A percentile compares a stretch with the other conserved stretches of the same genome.
These are phyloP conservation scores for Yamadazyma mexicana DNA, from an alignment of 1,139 yeast genomes.

Conservation along the genomic window DNA sequence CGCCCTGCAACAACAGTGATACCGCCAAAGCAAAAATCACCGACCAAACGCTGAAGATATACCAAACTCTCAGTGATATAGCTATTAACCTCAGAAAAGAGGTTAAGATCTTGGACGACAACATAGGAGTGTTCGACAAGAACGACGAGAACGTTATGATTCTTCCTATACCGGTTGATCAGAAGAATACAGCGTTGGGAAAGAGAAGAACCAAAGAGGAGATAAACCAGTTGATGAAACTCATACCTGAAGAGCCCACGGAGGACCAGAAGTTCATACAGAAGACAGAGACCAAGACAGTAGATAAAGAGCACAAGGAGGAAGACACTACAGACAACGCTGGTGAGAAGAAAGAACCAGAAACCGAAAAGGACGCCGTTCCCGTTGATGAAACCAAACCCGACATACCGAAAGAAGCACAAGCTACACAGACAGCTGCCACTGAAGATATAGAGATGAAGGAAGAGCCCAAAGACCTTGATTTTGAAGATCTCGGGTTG, in stretches of 20 bases:
- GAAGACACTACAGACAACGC: too few species aligned
- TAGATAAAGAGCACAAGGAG: too few species aligned
- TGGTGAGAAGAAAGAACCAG: too few species aligned
- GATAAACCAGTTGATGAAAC: constrained; percentile 25
- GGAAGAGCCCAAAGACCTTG: constrained; percentile 1
- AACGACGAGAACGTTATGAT: constrained; percentile 52
- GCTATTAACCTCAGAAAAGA: constrained; percentile 57
- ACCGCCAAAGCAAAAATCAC: constrained; percentile 25
- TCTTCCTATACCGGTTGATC: constrained; percentile 60
- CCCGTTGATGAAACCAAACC: too few species aligned
- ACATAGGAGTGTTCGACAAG: constrained; percentile 48
- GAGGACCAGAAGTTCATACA: constrained; percentile 13
- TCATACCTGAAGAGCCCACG: constrained; percentile 19
- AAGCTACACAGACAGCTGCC: too few species aligned
- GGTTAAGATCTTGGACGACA: constrained; percentile 57
- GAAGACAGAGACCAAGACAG: too few species aligned
- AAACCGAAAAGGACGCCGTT: constrained; percentile 1
- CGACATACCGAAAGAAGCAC: too few species aligned
- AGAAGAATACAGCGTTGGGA: constrained; percentile 61
- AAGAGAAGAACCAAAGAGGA: constrained; percentile 45
- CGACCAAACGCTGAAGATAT: constrained; percentile 33
- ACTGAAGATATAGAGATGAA: background rate
- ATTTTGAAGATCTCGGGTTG: constrained; percentile 4
- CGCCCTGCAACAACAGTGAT: constrained; percentile 18
- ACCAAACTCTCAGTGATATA: constrained; percentile 33